phyloP scores from a whole-genome alignment of 192 early-diverging fungal genomes.

The Mortierella claussenii region DNA sequence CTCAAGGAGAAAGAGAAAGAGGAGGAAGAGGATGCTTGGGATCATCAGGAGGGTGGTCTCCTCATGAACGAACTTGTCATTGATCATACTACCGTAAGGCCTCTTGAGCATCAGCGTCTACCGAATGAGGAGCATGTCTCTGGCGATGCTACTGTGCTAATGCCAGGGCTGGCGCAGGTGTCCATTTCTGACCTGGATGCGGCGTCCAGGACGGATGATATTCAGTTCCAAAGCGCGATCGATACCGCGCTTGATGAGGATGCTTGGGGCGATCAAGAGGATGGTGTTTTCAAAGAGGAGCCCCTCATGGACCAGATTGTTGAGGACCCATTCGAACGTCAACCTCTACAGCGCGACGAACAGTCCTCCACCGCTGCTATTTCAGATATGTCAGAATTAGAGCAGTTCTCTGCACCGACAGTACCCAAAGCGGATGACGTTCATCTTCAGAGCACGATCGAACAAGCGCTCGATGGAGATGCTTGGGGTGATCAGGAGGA shows the following conservation, averaged over 20 bases:
- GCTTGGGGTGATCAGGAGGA: slow-evolving; percentile 15
- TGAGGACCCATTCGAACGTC: background rate
- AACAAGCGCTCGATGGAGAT: slow-evolving; percentile 2
- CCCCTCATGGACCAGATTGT: no score
- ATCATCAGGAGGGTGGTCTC: background rate
- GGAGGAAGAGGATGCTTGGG: slow-evolving; percentile 22
- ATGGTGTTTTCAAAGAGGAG: background rate
- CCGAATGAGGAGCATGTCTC: background rate
- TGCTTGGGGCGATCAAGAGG: slow-evolving; percentile 14
- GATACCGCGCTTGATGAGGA: background rate
- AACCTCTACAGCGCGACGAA: background rate
- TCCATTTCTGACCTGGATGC: no score
- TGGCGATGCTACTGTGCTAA: background rate
- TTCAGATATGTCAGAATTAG: background rate
- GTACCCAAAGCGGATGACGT: background rate
- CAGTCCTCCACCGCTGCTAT: background rate
- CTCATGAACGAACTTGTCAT: no score
- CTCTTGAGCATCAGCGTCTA: background rate
- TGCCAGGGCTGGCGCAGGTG: no score
- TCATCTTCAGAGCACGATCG: background rate
- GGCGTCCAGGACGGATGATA: background rate
- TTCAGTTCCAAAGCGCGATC: background rate
- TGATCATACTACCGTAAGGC: no score
- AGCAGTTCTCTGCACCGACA: no score
- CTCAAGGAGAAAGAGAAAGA: no score